Conservation (phyloP, 2,329 filamentous ascomycete genomes). For the Pseudogymnoascus sp. region DNA sequence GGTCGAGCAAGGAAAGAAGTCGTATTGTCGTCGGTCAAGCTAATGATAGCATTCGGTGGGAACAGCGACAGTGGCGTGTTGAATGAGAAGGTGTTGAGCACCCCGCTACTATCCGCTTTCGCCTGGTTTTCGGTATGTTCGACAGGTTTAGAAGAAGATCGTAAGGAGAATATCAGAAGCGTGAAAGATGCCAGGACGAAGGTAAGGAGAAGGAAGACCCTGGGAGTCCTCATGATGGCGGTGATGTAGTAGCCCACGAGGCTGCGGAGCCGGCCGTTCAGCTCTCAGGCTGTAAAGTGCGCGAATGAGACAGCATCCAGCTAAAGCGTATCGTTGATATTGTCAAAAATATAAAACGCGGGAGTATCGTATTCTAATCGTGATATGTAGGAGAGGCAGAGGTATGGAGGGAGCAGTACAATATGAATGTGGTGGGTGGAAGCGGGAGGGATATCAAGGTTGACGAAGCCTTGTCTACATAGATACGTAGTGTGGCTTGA, state of each 20-base stretch:
- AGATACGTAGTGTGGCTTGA: constrained; percentile 1
- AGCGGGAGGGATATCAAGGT: neutral
- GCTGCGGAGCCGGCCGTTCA: constrained; percentile 19
- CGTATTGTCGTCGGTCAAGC: constrained; percentile 93
- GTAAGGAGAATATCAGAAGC: constrained; percentile 24
- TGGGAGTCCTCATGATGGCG: constrained; percentile 27
- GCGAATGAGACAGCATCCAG: constrained; percentile 12
- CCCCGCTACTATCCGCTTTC: constrained; percentile 29
- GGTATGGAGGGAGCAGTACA: constrained; percentile 2
- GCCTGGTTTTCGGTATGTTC: constrained; percentile 10
- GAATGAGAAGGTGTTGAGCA: constrained; percentile 58
- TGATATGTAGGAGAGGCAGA: neutral
- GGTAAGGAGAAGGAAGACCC: constrained; percentile 24
- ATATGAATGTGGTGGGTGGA: neutral
- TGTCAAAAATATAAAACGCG: neutral
- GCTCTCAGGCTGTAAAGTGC: constrained; percentile 18
- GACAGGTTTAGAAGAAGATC: constrained; percentile 20
- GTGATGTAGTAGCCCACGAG: constrained; percentile 13
- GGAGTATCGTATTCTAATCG: constrained; percentile 4
- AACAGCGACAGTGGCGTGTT: constrained; percentile 78
- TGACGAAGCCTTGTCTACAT: constrained; percentile 1
- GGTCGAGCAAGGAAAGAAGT: constrained; percentile 92
- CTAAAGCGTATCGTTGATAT: neutral
- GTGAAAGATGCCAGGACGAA: constrained; percentile 25
- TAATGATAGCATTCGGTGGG: constrained; percentile 90